These are phyloP conservation scores for Periconia sp. DNA, from an alignment of 2,329 filamentous ascomycete species.

Conservation along the genomic window DNA sequence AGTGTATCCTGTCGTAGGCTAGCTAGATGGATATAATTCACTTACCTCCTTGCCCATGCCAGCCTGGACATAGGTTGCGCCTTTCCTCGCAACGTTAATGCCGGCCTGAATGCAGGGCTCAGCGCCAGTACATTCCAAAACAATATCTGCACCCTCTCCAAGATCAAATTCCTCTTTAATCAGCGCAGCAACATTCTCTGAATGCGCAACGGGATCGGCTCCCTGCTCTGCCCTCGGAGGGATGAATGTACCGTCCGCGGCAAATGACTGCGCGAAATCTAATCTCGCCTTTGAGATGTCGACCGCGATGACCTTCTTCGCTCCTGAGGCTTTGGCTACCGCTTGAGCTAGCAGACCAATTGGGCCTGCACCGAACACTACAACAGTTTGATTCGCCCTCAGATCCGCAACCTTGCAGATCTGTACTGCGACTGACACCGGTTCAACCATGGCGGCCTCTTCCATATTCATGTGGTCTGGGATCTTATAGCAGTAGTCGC, in stretches of 20 bases:
- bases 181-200: constrained; percentile 16
- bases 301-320: constrained; percentile 22
- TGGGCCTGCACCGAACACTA: constrained; percentile 27
- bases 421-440: constrained; percentile 32
- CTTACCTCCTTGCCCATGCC: constrained; percentile 31
- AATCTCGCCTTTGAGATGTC: constrained; percentile 24
- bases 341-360: constrained; percentile 32
- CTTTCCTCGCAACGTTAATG: constrained; percentile 21
- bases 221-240: constrained; percentile 12
- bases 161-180: constrained; percentile 19
- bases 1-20: no score
- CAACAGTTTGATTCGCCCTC: constrained; percentile 16
- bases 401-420: constrained; percentile 22
- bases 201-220: constrained; percentile 11
- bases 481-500: constrained; percentile 34
- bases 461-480: constrained; percentile 29
- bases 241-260: constrained; percentile 17
- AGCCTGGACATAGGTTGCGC: constrained; percentile 27
- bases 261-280: constrained; percentile 29
- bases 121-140: constrained; percentile 27
- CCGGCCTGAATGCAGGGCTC: constrained; percentile 27
- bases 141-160: constrained; percentile 27
- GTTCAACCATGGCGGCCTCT: constrained; percentile 34
- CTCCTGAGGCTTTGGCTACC: constrained; percentile 27
- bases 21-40: not conserved